phyloP scores from a whole-genome alignment of 257 asterid genomes.

The Solanum chiquidenum region DNA sequence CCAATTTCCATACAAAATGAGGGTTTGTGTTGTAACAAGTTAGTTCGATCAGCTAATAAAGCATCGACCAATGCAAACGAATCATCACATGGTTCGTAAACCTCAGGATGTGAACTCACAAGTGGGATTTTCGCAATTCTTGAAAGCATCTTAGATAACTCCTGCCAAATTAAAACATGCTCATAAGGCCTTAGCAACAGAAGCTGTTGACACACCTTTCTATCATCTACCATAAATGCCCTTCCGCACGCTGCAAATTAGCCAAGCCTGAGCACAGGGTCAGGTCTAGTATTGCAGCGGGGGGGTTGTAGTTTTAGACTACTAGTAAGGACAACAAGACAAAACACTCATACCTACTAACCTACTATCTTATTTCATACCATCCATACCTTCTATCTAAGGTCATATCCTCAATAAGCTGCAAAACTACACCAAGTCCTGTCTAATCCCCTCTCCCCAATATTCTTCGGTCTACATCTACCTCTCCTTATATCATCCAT shows the following conservation, averaged over 20 bases:
- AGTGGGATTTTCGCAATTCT: conserved; percentile 53
- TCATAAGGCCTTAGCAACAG: not conserved
- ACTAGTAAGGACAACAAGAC: not conserved
- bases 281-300: not conserved
- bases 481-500: not conserved
- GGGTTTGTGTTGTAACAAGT: conserved; percentile 58
- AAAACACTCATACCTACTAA: not conserved
- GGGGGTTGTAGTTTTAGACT: not conserved
- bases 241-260: not conserved
- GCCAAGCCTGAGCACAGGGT: not conserved
- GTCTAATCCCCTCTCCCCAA: not conserved
- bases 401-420: not conserved
- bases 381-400: not conserved
- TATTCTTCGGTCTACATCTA: not conserved
- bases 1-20: conserved; percentile 28
- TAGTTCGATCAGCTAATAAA: conserved; percentile 66
- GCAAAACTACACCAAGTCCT: not conserved
- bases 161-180: conserved; percentile 5
- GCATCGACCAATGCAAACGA: conserved; percentile 40
- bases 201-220: not conserved
- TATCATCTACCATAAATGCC: not conserved
- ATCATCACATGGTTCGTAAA: conserved; percentile 94
- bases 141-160: not conserved
- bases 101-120: conserved; percentile 86
- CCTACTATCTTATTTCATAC: too few relatives aligned